Conservation (phyloP, 495 filamentous ascomycete genomes). For the Lepidopterella palustris region DNA sequence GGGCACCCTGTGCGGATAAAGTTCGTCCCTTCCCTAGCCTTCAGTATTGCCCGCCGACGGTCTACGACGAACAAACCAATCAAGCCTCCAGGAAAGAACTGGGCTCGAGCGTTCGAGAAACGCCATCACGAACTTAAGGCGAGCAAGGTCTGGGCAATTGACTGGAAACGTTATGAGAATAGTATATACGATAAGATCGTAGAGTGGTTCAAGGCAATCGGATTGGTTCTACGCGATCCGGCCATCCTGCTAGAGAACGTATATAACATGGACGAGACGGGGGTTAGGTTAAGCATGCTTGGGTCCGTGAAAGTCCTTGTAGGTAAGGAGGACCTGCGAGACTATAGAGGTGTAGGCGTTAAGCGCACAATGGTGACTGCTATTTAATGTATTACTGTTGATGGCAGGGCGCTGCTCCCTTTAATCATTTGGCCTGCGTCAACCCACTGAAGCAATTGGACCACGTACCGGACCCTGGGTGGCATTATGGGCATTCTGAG, state of each 20-base stretch:
- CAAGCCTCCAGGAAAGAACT: conserved; percentile 5
- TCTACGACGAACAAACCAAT: conserved; percentile 2
- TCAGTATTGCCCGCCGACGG: conserved; percentile 10
- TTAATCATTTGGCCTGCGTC: not conserved
- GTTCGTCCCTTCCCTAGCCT: conserved; percentile 18
- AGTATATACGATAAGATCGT: too few species aligned
- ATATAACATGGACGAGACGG: too few species aligned
- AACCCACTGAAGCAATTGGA: not conserved
- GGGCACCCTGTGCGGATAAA: conserved; percentile 19
- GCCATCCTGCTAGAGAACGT: not conserved
- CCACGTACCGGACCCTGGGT: conserved; percentile 7
- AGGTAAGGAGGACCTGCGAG: not conserved
- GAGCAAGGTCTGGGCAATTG: not conserved
- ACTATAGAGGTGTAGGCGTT: not conserved
- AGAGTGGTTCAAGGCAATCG: not conserved
- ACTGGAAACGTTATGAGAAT: not conserved
- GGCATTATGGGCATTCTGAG: conserved; percentile 4
- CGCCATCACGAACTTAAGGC: not conserved
- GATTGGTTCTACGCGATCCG: not conserved
- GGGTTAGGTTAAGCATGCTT: not conserved
- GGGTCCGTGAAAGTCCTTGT: not conserved
- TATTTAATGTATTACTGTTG: not conserved
- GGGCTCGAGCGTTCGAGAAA: conserved; percentile 1
- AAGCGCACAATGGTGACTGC: not conserved
- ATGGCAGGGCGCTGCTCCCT: not conserved